These are phyloP conservation scores for Pseudogymnoascus sp. DNA, from an alignment of 2,329 filamentous ascomycete species.

Conservation along the genomic window DNA sequence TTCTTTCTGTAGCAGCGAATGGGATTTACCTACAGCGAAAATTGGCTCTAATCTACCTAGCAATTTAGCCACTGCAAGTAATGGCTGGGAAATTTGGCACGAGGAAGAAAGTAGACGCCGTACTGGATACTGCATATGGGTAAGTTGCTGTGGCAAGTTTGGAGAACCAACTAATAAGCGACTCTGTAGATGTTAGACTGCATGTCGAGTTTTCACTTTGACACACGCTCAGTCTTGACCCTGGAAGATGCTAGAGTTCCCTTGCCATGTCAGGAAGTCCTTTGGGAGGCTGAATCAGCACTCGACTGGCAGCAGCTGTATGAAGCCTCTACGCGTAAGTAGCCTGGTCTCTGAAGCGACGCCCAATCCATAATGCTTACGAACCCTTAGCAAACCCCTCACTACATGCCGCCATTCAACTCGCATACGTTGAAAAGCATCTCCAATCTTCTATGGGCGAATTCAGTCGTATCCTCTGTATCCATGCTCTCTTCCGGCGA, in stretches of 20 bases:
- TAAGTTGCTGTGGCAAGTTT: constrained; percentile 22
- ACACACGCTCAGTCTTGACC: constrained; percentile 29
- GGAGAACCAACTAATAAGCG: constrained; percentile 1
- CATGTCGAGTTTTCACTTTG: constrained; percentile 34
- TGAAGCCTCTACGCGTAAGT: constrained; percentile 17
- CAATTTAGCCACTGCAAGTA: not conserved
- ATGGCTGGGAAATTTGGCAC: constrained; percentile 32
- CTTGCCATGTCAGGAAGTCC: constrained; percentile 34
- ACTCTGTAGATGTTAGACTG: constrained; percentile 33
- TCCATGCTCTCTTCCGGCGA: constrained; percentile 43
- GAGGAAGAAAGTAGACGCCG: constrained; percentile 32
- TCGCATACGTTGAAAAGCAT: constrained; percentile 42
- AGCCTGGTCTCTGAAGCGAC: not conserved
- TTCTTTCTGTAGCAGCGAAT: constrained; percentile 21
- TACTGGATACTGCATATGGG: constrained; percentile 37
- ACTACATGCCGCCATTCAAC: constrained; percentile 36
- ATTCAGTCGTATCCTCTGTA: constrained; percentile 40
- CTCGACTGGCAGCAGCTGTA: constrained; percentile 29
- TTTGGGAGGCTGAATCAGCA: constrained; percentile 33
- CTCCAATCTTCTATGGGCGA: constrained; percentile 38
- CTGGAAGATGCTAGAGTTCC: constrained; percentile 35
- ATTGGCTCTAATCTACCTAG: not conserved
- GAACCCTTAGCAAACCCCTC: constrained; percentile 26
- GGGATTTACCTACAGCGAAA: constrained; percentile 12
- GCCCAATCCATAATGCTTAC: constrained; percentile 1